These are phyloP conservation scores for Odontarrhena argentea DNA, from an alignment of 345 rosid genomes.

Conservation along the genomic window DNA sequence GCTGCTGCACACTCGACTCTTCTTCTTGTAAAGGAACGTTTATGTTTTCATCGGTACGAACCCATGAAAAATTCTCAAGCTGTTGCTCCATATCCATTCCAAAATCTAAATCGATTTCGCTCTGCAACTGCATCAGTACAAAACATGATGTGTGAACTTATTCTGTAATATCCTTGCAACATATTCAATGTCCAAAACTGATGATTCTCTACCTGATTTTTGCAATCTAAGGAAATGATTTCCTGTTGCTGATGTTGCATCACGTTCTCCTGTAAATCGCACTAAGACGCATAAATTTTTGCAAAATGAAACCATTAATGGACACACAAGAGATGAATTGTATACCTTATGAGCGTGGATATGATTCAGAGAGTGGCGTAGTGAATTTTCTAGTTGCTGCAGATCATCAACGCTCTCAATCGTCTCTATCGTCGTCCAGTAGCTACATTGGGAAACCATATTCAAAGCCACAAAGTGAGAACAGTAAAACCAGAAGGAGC, in stretches of 20 bases:
- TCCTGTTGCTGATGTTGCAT: constrained; percentile 40
- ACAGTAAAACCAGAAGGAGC: constrained; percentile 11
- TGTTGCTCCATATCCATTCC: constrained; percentile 59
- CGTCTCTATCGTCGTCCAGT: constrained; percentile 60
- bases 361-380: constrained; percentile 53
- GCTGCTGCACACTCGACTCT: constrained; percentile 44
- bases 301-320: constrained; percentile 14
- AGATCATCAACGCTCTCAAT: constrained; percentile 50
- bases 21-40: constrained; percentile 47
- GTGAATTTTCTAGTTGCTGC: constrained; percentile 62
- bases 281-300: constrained; percentile 19
- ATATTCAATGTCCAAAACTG: neutral
- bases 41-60: constrained; percentile 48
- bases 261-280: constrained; percentile 25
- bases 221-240: constrained; percentile 50
- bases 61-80: constrained; percentile 58
- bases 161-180: constrained; percentile 1
- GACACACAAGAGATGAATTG: constrained; percentile 15
- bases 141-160: neutral
- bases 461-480: constrained; percentile 8
- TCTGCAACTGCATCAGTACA: constrained; percentile 37
- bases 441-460: constrained; percentile 45
- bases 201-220: constrained; percentile 45
- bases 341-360: constrained; percentile 58
- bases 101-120: constrained; percentile 51